phyloP scores from a whole-genome alignment of 306 rosid genomes.

The Cercis canadensis region DNA sequence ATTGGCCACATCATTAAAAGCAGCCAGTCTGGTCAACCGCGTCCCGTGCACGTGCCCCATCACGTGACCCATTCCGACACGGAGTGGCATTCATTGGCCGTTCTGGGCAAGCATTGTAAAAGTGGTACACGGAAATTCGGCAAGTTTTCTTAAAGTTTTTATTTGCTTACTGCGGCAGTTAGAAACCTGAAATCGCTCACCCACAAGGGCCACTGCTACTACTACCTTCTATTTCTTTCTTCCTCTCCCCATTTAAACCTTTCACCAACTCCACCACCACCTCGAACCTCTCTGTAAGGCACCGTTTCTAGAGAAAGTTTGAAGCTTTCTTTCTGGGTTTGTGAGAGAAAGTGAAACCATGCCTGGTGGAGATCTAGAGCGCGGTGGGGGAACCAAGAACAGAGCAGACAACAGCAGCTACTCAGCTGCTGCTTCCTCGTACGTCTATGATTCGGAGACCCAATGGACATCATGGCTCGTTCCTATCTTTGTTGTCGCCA shows the following conservation, averaged over 20 bases:
- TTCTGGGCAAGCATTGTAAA: background rate
- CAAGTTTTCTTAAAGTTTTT: background rate
- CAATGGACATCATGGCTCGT: constrained; percentile 89
- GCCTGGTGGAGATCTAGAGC: constrained; percentile 68
- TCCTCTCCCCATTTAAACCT: constrained; percentile 42
- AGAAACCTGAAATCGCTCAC: constrained; percentile 35
- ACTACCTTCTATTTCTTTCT: background rate
- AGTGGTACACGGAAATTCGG: background rate
- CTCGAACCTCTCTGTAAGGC: background rate
- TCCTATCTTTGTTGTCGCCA: constrained; percentile 70
- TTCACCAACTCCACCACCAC: constrained; percentile 27
- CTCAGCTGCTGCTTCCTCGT: constrained; percentile 41
- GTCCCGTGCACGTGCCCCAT: background rate
- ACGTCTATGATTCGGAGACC: constrained; percentile 51
- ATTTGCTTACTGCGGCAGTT: constrained; percentile 42
- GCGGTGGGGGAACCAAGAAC: constrained; percentile 52
- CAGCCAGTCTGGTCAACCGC: background rate
- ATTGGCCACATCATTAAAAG: background rate
- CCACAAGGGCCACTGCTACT: constrained; percentile 8
- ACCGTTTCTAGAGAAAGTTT: constrained; percentile 23
- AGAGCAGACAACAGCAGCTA: constrained; percentile 23
- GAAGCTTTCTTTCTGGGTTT: background rate
- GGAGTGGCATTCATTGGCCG: background rate
- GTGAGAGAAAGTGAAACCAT: constrained; percentile 38
- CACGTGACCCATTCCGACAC: background rate